These are phyloP conservation scores for Xylariaceae sp. DNA, from an alignment of 2,329 filamentous ascomycete genomes.

Conservation along the genomic window DNA sequence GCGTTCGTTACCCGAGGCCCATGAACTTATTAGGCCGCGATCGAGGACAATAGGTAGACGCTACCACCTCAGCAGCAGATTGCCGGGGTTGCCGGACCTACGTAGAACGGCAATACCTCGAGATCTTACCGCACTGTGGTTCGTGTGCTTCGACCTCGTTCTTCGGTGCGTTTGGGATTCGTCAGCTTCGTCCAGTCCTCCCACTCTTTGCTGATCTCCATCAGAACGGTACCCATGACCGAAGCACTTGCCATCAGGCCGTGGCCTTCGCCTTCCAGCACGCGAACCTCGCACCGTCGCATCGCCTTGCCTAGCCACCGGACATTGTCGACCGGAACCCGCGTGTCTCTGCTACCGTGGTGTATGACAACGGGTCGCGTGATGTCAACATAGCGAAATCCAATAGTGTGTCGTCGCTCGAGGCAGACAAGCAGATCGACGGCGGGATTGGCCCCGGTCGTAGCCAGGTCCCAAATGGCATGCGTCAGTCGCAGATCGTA, in stretches of 20 bases:
- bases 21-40: not conserved
- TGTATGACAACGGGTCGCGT: slow-evolving; percentile 88
- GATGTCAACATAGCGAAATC: slow-evolving; percentile 96
- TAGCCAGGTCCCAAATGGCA: slow-evolving; percentile 90
- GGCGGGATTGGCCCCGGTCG: slow-evolving; percentile 85
- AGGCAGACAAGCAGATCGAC: slow-evolving; percentile 90
- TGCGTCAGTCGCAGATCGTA: slow-evolving; percentile 87
- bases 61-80: not conserved
- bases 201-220: slow-evolving; percentile 93
- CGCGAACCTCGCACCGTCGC: slow-evolving; percentile 84
- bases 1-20: not conserved
- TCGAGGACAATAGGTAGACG: not conserved
- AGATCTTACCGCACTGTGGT: slow-evolving; percentile 18
- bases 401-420: slow-evolving; percentile 84
- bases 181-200: slow-evolving; percentile 73
- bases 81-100: not conserved
- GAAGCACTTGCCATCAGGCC: slow-evolving; percentile 90
- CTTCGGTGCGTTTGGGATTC: slow-evolving; percentile 33
- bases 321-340: slow-evolving; percentile 93
- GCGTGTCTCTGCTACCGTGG: slow-evolving; percentile 83
- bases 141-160: slow-evolving; percentile 29
- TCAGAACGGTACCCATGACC: slow-evolving; percentile 92
- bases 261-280: slow-evolving; percentile 88
- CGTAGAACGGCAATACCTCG: not conserved
- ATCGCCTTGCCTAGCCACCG: slow-evolving; percentile 92